Percentiles rank a stretch among this genome's conserved stretches.
Conservation (phyloP, 768 basidiomycete species). For the Amanita jacksonii region DNA sequence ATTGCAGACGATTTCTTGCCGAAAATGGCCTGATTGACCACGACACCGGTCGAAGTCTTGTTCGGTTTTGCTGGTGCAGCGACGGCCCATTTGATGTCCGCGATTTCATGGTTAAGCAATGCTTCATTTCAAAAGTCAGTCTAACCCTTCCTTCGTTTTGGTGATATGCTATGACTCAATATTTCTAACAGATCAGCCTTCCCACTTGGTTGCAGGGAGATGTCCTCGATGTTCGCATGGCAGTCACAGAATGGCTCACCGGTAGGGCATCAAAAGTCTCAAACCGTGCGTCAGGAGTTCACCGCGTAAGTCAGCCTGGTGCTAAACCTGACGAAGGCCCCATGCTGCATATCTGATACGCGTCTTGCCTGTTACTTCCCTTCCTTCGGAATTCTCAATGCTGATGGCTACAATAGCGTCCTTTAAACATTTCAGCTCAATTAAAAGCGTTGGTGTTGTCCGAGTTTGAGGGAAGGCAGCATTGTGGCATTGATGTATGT, state of each 20-base stretch:
- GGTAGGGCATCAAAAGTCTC: conserved; percentile 16
- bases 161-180: conserved; percentile 1
- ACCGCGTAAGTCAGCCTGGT: conserved; percentile 2
- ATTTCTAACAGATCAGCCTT: conserved; percentile 39
- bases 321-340: not conserved
- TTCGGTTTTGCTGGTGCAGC: conserved; percentile 73
- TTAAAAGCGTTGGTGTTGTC: conserved; percentile 61
- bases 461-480: conserved; percentile 74
- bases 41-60: conserved; percentile 42
- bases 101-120: conserved; percentile 85
- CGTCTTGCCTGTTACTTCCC: not conserved
- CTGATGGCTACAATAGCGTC: conserved; percentile 12
- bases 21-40: conserved; percentile 62
- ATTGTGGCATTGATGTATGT: conserved; percentile 88
- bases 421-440: conserved; percentile 67
- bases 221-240: conserved; percentile 62
- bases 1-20: conserved; percentile 58
- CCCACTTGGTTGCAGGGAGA: conserved; percentile 70
- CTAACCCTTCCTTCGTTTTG: conserved; percentile 5
- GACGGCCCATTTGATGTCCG: conserved; percentile 80
- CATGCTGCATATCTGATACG: too few relatives aligned
- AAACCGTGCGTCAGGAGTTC: conserved; percentile 13
- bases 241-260: conserved; percentile 41
- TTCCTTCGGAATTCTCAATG: not conserved
- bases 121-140: conserved; percentile 73